Evolutionary conservation across 192 early-diverging fungal species (phyloP).

Genomic region (Rhizoclosmatium sp.): DNA sequence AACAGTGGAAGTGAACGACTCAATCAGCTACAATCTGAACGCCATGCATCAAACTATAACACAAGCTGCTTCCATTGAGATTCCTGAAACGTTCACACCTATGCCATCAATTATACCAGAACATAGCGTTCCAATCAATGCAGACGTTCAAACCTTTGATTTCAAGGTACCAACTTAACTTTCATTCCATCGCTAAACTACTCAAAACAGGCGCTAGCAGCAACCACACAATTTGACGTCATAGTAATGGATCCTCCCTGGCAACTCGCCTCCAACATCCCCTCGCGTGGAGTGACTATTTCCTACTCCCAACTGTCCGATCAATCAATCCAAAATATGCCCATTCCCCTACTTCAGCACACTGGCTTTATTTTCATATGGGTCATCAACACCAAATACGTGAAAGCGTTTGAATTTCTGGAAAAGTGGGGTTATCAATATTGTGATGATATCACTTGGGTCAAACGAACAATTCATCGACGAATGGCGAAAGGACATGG

Average conservation of each 20-base stretch:
- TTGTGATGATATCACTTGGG: constrained; percentile 96
- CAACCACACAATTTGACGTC: constrained; percentile 89
- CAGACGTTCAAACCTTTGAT: constrained; percentile 95
- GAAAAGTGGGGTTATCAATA: constrained; percentile 94
- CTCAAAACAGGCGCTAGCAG: constrained; percentile 67
- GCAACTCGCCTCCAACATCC: constrained; percentile 94
- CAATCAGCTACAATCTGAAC: too few relatives aligned
- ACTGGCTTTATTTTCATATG: constrained; percentile 97
- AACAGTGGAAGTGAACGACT: too few relatives aligned
- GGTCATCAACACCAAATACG: constrained; percentile 99
- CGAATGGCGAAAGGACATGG: constrained; percentile 98
- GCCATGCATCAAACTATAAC: not conserved
- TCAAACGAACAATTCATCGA: constrained; percentile 95
- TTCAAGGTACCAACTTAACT: constrained; percentile 71
- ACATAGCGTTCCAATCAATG: constrained; percentile 80
- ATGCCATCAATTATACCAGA: not conserved
- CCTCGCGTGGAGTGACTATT: constrained; percentile 92
- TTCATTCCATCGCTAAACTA: constrained; percentile 10
- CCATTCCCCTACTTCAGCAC: constrained; percentile 80
- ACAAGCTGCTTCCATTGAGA: not conserved
- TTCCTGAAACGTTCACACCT: too few relatives aligned
- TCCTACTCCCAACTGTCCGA: constrained; percentile 96
- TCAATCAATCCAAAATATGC: constrained; percentile 89
- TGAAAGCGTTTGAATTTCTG: constrained; percentile 93
- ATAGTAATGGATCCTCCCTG: constrained; percentile 97